phyloP scores from a whole-genome alignment of 1,139 yeast genomes.

The Tardiomyces blankii region DNA sequence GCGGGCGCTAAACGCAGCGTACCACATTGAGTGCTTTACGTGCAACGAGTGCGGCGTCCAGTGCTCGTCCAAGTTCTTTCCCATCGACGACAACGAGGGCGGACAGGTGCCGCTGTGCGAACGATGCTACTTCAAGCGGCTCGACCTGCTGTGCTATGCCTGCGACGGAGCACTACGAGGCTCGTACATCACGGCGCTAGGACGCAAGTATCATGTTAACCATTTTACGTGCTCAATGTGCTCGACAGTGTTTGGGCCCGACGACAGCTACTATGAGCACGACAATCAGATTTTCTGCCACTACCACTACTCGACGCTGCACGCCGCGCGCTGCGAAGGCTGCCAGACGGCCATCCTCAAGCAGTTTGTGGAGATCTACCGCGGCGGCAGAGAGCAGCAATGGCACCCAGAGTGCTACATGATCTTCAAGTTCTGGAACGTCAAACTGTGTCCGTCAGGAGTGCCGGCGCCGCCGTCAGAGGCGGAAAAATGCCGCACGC shows the following conservation, averaged over 20 bases:
- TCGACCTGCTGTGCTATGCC: slow-evolving; percentile 70
- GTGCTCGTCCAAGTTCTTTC: slow-evolving; percentile 66
- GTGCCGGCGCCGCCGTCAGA: slow-evolving; percentile 6
- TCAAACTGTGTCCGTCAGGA: slow-evolving; percentile 41
- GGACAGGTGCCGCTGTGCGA: slow-evolving; percentile 76
- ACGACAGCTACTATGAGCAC: slow-evolving; percentile 89
- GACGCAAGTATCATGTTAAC: slow-evolving; percentile 85
- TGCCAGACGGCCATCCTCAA: slow-evolving; percentile 85
- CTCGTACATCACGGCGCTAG: slow-evolving; percentile 88
- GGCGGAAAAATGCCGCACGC: slow-evolving; percentile 11
- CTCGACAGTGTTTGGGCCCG: slow-evolving; percentile 76
- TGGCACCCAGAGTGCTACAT: slow-evolving; percentile 99
- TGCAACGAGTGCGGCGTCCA: slow-evolving; percentile 74
- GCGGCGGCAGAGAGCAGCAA: slow-evolving; percentile 91
- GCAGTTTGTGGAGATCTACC: slow-evolving; percentile 83
- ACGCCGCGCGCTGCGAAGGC: slow-evolving; percentile 89
- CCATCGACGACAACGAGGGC: slow-evolving; percentile 33
- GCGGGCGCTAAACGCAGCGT: slow-evolving; percentile 69
- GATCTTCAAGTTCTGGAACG: slow-evolving; percentile 97
- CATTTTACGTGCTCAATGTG: slow-evolving; percentile 92
- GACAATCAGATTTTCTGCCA: slow-evolving; percentile 79
- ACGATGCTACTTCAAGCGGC: slow-evolving; percentile 77
- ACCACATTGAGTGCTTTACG: slow-evolving; percentile 78
- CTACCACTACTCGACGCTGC: slow-evolving; percentile 73
- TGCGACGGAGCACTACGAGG: slow-evolving; percentile 86